phyloP scores from a whole-genome alignment of 768 basidiomycete species.

The Lactifluus hygrophoroides region DNA sequence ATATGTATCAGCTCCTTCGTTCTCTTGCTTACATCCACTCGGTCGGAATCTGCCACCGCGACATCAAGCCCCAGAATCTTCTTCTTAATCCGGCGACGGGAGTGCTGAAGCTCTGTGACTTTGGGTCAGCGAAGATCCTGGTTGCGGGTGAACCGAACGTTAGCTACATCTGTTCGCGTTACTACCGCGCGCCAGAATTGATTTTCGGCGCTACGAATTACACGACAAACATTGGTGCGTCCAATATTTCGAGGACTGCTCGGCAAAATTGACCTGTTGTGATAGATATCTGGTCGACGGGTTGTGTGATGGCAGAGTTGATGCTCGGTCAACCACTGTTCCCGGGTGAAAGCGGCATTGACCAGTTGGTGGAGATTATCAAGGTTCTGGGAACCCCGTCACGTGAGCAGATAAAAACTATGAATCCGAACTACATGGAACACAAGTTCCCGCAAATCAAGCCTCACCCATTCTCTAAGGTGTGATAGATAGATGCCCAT shows the following conservation, averaged over 20 bases:
- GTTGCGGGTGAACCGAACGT: conserved; percentile 98
- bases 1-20: conserved; percentile 98
- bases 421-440: conserved; percentile 99
- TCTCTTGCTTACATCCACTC: conserved; percentile 99
- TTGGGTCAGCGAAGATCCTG: conserved; percentile 97
- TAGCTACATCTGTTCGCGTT: conserved; percentile 98
- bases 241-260: background rate
- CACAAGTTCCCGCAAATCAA: conserved; percentile 99
- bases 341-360: conserved; percentile 98
- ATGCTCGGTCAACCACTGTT: conserved; percentile 99
- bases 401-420: conserved; percentile 99
- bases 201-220: conserved; percentile 99
- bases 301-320: conserved; percentile 99
- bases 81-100: conserved; percentile 96
- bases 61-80: conserved; percentile 99
- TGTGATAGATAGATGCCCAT: conserved; percentile 24
- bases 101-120: conserved; percentile 96
- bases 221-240: conserved; percentile 95
- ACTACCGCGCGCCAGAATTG: conserved; percentile 98
- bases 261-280: background rate
- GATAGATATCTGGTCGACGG: conserved; percentile 97
- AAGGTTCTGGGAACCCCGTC: conserved; percentile 98
- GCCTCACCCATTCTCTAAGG: conserved; percentile 98
- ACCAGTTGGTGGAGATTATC: conserved; percentile 99
- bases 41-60: conserved; percentile 98